Base-by-base conservation (phyloP, 2,329 filamentous ascomycete species). In the Diaporthe humulicola region DNA sequence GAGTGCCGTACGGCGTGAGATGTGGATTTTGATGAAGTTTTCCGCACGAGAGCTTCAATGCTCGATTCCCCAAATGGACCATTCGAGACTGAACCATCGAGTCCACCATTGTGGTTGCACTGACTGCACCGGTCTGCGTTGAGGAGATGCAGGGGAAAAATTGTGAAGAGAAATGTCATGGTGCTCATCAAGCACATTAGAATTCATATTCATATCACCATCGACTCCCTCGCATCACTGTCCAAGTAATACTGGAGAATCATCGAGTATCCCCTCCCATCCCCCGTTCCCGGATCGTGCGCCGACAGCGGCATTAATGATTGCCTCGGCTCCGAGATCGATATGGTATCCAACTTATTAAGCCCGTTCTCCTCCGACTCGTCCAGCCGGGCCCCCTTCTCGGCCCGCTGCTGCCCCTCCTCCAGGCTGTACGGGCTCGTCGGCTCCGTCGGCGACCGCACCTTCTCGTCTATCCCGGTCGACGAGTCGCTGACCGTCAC, bases 141-240 rank as follows among this genome's bases (percentile, higher is more conserved):
- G 6, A 6, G 19, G 17, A 48, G 19, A 22, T 22, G 17, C 19
- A 19, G 22, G 42, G 3, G 22, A 33, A 48, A 14, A n/a, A 33
- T 48, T 66, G 28, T 28, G 33, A 54, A 4, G 38, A 38, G 28
- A 54, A 40, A 30, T 69, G 64, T 54, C 64, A 40, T 69, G 48
- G 45, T 40, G 33, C 64, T 69, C 64, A 69, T 69, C 0, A 69
- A 50, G n/a, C 64, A 17, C 48, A 52, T 69, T 19, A 54, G n/a
- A 45, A 48, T 67, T 67, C 36, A 66, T 28, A 69, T 69, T 69
- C 64, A 69, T 69, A 69, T 69, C n/a, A 69, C 48, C 64, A 69
- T 69, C 48, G 64, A 69, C 64, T 69, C 64, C 64, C 64, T 69
- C 8, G 64, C 64, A 54, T 69, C 64, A 30, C 64, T 69, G 22